A percentile compares a stretch with the other conserved stretches of the same genome.
Evolutionary conservation across 331 rosid genomes (phyloP).

Genomic region (Acacia pycnantha): DNA sequence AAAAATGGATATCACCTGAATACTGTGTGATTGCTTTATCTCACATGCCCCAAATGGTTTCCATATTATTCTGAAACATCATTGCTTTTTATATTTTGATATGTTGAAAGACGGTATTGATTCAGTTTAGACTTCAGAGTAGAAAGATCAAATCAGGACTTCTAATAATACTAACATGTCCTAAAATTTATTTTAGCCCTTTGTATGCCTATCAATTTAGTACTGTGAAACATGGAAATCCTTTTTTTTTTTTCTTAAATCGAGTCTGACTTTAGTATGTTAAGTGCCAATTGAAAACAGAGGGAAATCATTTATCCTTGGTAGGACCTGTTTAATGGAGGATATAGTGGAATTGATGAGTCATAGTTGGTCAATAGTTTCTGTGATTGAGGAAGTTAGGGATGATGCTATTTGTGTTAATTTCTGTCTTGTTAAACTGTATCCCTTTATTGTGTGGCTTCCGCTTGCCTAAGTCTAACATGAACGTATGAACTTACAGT

Average conservation of each 20-base stretch:
- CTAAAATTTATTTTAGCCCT: background rate
- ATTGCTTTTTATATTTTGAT: background rate
- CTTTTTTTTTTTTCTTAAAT: background rate
- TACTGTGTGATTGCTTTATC: background rate
- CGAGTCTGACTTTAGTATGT: background rate
- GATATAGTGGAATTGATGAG: background rate
- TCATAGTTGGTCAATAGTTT: background rate
- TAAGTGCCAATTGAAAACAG: background rate
- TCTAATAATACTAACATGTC: background rate
- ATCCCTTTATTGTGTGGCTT: background rate
- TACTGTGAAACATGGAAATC: background rate
- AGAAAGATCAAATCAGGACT: background rate
- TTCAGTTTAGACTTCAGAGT: background rate
- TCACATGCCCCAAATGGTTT: background rate
- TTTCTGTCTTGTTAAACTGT: background rate
- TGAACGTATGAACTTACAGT: slow-evolving; percentile 56
- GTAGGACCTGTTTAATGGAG: background rate
- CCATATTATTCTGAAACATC: background rate
- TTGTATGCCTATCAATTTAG: background rate
- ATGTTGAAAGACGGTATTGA: background rate
- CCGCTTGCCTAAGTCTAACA: slow-evolving; percentile 37
- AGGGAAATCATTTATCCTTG: background rate
- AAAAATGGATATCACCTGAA: background rate
- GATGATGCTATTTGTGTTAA: background rate
- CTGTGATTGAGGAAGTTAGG: background rate